Base-by-base conservation (phyloP, 2,329 filamentous ascomycete species). In the Hortaea sp. region DNA sequence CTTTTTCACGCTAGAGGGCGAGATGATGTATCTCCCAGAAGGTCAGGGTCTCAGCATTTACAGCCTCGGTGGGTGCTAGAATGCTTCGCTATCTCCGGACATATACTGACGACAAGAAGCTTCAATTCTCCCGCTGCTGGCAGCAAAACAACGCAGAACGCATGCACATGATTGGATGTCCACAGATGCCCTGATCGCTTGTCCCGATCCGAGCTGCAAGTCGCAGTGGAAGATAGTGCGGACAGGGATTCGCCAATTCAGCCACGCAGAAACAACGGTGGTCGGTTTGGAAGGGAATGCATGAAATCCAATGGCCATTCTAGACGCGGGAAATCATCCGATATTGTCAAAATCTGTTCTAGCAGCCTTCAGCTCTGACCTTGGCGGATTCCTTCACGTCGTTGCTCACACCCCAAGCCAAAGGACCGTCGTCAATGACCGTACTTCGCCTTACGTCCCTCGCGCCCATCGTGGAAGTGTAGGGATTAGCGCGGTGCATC, bases 1-100 rank as follows among this genome's bases (percentile, higher is more conserved):
- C 35, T 45, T 53, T 30, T 56, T 56, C 44, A 45, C 50, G 10
- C 37, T 56, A 30, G 40, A 45, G 35, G 53, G 52, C n/a, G 53
- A 56, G 44, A 56, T 56, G 52, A 32, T 56, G 35, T 51, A 54
- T 39, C 43, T 56, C 31, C 50, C 53, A 35, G 39, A 42, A 32
- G 46, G 39, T 30, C 53, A 56, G 42, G 53, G 53, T 4, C 53
- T 54, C 29, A 56, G 53, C 34, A 56, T 56, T 9, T 56, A 56
- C 49, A 54, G 52, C 39, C 44, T 56, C 10, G 46, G 53, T 55
- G 39, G 29, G 48, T 47, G 4, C 20, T 31, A 5, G 3, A 38
- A 5, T 20, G 11, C 5, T 7, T 31, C 29, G 37, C 20, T 6
- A 37, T 7, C n/a, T 38, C 6, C 29, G 20, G 3, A 20, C 10